phyloP scores from a whole-genome alignment of 164 flowering plant species.

The Chimonanthus salicifolius region DNA sequence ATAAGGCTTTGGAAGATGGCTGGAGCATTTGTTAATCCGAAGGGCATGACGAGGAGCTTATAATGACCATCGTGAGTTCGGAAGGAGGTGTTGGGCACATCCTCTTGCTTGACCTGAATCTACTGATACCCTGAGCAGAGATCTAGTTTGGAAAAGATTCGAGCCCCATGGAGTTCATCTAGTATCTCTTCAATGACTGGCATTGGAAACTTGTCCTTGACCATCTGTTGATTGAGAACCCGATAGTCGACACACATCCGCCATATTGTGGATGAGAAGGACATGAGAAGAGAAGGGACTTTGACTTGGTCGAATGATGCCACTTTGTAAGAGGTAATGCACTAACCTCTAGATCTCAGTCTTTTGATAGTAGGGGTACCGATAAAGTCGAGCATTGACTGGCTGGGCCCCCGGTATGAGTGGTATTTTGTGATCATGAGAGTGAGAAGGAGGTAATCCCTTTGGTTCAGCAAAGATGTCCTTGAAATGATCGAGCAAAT shows the following conservation, averaged over 20 bases:
- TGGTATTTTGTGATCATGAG: neutral
- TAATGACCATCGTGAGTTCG: neutral
- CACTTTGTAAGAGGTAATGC: neutral
- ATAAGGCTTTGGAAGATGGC: no score
- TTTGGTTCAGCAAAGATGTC: neutral
- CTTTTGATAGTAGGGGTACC: neutral
- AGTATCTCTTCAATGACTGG: neutral
- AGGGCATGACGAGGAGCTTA: neutral
- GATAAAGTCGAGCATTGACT: neutral
- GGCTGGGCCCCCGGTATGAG: neutral
- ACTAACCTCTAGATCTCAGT: neutral
- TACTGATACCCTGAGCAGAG: neutral
- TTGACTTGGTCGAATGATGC: neutral
- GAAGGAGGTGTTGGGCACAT: neutral
- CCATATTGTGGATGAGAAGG: neutral
- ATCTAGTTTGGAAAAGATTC: neutral
- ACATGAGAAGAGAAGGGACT: neutral
- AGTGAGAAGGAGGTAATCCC: neutral
- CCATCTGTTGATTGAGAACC: no score
- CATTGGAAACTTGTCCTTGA: no score
- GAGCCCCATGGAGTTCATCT: neutral
- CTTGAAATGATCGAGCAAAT: no score
- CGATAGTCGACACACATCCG: neutral
- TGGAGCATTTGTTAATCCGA: no score
- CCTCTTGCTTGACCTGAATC: neutral